Evolutionary conservation across 345 rosid species (phyloP).

Genomic region (Euphorbia peplus): DNA sequence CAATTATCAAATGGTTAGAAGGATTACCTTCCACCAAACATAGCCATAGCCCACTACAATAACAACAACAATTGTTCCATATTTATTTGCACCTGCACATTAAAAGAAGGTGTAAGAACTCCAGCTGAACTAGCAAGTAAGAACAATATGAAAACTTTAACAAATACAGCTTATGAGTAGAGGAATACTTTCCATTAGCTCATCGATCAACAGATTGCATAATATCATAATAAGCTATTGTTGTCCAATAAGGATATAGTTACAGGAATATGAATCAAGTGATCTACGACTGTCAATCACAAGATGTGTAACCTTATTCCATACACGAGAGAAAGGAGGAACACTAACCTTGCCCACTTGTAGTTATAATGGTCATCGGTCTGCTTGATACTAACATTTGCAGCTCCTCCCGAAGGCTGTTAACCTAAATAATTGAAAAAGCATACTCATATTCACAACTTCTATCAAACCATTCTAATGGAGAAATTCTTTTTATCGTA

Average conservation of each 20-base stretch:
- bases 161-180: background rate
- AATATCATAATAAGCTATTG: background rate
- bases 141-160: background rate
- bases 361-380: conserved; percentile 67
- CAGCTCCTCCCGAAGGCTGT: conserved; percentile 67
- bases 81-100: conserved; percentile 51
- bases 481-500: background rate
- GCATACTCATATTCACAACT: background rate
- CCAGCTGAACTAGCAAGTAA: background rate
- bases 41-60: conserved; percentile 65
- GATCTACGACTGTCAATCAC: conserved; percentile 1
- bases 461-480: conserved; percentile 12
- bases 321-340: conserved; percentile 8
- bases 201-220: background rate
- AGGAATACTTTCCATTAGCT: background rate
- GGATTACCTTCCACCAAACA: conserved; percentile 77
- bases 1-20: background rate
- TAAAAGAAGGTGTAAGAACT: conserved; percentile 2
- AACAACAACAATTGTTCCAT: conserved; percentile 45
- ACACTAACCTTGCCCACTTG: conserved; percentile 60
- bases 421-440: conserved; percentile 48
- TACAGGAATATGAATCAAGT: background rate
- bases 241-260: background rate
- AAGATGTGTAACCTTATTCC: background rate
- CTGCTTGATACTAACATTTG: conserved; percentile 52